These are phyloP conservation scores for Starmera stellimalicola DNA, from an alignment of 1,139 yeast genomes.

Conservation along the genomic window DNA sequence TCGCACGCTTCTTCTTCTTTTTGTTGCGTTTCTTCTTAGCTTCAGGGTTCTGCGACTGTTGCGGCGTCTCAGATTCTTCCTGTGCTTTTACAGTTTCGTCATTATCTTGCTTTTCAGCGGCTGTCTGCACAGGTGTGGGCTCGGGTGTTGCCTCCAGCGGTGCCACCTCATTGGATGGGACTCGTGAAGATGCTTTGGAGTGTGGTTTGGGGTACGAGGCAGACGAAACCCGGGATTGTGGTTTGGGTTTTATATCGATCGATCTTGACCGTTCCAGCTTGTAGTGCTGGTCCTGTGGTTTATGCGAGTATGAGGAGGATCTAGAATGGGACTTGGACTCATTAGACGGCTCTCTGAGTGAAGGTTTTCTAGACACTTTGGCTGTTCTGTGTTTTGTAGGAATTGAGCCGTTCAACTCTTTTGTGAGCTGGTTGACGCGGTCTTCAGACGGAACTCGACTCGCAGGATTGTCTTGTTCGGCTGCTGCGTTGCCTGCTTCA, in stretches of 20 bases:
- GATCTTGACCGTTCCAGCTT: too few relatives aligned
- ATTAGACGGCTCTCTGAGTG: too few relatives aligned
- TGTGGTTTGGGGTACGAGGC: constrained; percentile 1
- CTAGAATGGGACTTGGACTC: too few relatives aligned
- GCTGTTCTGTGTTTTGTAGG: constrained; percentile 14
- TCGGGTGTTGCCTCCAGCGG: too few relatives aligned
- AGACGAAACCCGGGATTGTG: too few relatives aligned
- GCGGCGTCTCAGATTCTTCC: background rate
- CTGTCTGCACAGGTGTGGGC: background rate
- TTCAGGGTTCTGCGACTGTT: background rate
- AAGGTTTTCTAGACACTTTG: constrained; percentile 2
- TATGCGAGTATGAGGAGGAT: too few relatives aligned
- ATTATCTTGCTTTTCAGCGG: background rate
- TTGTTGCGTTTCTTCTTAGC: background rate
- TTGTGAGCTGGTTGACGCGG: constrained; percentile 12
- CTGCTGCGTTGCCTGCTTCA: background rate
- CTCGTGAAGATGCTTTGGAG: background rate
- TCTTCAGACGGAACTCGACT: constrained; percentile 7
- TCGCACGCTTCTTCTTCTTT: background rate
- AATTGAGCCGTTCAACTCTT: constrained; percentile 15
- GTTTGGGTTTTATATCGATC: too few relatives aligned
- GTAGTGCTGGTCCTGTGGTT: too few relatives aligned
- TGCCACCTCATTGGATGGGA: background rate
- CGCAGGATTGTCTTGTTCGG: background rate
- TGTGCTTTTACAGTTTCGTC: background rate